Percentiles rank a stretch among this genome's conserved stretches.
These are phyloP conservation scores for Colletotrichum lentis DNA, from an alignment of 2,329 filamentous ascomycete genomes.

Conservation along the genomic window DNA sequence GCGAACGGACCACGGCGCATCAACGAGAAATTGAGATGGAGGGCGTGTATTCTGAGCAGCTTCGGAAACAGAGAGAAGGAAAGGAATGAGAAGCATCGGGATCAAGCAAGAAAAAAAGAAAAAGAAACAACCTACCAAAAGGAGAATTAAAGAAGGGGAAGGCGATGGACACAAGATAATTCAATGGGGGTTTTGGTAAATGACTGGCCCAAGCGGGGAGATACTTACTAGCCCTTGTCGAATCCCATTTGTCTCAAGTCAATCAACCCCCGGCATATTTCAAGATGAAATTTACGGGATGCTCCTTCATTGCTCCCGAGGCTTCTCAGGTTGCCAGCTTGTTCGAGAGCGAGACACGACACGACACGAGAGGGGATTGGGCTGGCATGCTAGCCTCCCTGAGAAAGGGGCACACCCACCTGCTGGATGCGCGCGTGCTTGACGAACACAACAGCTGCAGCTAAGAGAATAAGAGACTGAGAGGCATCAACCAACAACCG, in stretches of 20 bases:
- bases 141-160: not conserved
- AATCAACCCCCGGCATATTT: constrained; percentile 3
- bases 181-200: constrained; percentile 8
- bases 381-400: constrained; percentile 13
- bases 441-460: constrained; percentile 24
- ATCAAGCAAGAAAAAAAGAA: too few relatives aligned
- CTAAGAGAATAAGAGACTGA: constrained; percentile 4
- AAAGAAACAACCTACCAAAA: not conserved
- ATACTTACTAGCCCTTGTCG: constrained; percentile 10
- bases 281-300: not conserved
- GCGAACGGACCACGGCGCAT: constrained; percentile 16
- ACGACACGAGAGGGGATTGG: not conserved
- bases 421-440: constrained; percentile 29
- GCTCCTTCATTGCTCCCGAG: not conserved
- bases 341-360: constrained; percentile 6
- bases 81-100: too few relatives aligned
- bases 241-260: constrained; percentile 37
- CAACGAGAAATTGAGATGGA: not conserved
- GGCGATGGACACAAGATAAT: too few relatives aligned
- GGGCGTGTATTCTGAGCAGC: not conserved
- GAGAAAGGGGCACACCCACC: constrained; percentile 17
- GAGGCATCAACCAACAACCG: not conserved
- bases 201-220: constrained; percentile 23
- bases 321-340: not conserved
- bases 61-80: not conserved